These are phyloP conservation scores for Oryza officinalis DNA, from an alignment of 176 grass and related monocot species.

Conservation along the genomic window DNA sequence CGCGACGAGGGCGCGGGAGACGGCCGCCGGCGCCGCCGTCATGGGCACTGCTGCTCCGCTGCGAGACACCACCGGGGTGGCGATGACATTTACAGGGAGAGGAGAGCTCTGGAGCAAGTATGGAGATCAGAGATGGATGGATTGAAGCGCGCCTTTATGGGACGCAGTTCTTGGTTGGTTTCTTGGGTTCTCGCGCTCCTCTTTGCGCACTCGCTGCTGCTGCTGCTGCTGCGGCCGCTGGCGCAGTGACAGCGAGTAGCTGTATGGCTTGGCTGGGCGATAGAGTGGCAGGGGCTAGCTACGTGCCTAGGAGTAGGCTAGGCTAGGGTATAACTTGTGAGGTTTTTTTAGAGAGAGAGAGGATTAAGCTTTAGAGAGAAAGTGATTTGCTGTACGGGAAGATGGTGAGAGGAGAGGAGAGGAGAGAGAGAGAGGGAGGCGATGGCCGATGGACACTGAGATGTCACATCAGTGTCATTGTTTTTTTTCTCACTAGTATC, in stretches of 20 bases:
- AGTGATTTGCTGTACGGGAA: conserved; percentile 20
- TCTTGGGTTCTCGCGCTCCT: conserved; percentile 46
- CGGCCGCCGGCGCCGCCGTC: not conserved
- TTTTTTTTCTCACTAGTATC: conserved; percentile 18
- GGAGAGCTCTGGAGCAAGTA: not conserved
- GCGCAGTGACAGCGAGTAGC: conserved; percentile 50
- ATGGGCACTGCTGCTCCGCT: not conserved
- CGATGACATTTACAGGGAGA: conserved; percentile 42
- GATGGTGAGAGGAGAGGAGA: not conserved
- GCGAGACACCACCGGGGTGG: not conserved
- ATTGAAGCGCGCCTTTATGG: conserved; percentile 38
- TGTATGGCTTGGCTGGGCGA: conserved; percentile 31
- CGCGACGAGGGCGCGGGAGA: conserved; percentile 28
- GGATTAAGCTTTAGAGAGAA: conserved; percentile 3
- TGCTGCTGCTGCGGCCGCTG: conserved; percentile 23
- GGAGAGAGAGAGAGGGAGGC: not conserved
- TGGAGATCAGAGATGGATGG: not conserved
- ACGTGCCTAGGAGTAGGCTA: not conserved
- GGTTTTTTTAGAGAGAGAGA: conserved; percentile 23
- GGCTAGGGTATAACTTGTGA: conserved; percentile 8
- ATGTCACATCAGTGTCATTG: conserved; percentile 33
- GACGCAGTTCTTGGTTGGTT: conserved; percentile 42
- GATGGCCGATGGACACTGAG: conserved; percentile 24
- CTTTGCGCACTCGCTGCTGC: conserved; percentile 29
- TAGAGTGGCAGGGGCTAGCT: conserved; percentile 47